Evolutionary conservation across 495 filamentous ascomycete genomes (phyloP), one percentile per base, ranked within the genome.

Genomic region (Neurospora sp.): DNA sequence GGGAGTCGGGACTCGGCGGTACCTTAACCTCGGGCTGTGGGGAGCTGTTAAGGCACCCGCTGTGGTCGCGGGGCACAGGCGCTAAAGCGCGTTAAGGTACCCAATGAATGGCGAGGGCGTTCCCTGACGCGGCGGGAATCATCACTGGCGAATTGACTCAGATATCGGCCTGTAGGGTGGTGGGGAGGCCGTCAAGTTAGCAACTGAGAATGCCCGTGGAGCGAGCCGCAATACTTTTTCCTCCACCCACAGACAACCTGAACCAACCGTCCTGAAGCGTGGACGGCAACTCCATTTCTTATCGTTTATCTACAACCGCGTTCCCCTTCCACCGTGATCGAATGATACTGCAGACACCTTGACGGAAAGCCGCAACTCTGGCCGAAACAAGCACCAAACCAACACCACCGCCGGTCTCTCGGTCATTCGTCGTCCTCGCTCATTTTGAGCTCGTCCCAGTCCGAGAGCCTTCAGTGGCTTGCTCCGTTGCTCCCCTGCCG

Each of bases 401-500:
- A 69, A 6, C 35, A 38, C 68, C 40, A 45, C n/a, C 68, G 68
- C 68, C 68, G 27, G 27, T 39, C n/a, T 69, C 35, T 41, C 68
- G 37, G 37, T 41, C 40, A 39, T 69, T n/a, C 37, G 10, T 18
- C 53, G 27, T 61, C 20, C 45, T 53, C 45, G 45, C 45, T 53
- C 45, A 20, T 53, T 53, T 53, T 61, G 53, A 61, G 27, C 53
- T 61, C 53, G 27, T 37, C 53, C 53, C 27, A 65, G 27, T 65
- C 53, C 53, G 53, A 65, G 53, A 65, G 53, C 73, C 44, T 35
- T 41, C 27, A 69, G 71, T 76, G 74, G 75, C 76, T 69, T 59
- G 48, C 44, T 69, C 75, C 74, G 75, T 74, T 75, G 73, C 75
- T 44, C 72, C 68, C 42, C 27, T 45, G 53, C 70, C 72, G 70